Evolutionary conservation across 352 stramenopile genomes (phyloP).

Genomic region (Pythium scleroteichum): DNA sequence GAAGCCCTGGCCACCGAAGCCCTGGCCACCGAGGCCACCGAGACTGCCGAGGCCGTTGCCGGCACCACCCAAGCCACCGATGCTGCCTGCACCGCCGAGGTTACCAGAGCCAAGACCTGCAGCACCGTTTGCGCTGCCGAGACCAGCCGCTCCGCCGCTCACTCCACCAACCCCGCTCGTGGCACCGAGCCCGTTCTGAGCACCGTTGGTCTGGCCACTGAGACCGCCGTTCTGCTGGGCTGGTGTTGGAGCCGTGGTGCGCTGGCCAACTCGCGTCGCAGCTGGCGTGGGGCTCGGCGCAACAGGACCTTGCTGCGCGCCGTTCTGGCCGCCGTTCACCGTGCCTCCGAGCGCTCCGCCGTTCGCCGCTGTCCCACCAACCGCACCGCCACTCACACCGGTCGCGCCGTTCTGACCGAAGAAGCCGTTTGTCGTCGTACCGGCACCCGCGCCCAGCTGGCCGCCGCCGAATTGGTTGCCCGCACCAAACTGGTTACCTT

Average conservation of each 20-base stretch:
- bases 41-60: constrained; percentile 3
- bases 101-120: neutral
- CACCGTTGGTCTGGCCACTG: neutral
- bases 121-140: constrained; percentile 2
- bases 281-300: constrained; percentile 12
- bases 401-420: constrained; percentile 3
- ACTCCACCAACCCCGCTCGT: neutral
- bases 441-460: constrained; percentile 1
- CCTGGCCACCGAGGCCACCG: constrained; percentile 1
- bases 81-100: constrained; percentile 5
- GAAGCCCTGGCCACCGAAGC: too few species aligned
- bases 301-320: neutral
- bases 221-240: constrained; percentile 1
- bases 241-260: neutral
- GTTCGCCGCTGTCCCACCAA: neutral
- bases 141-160: neutral
- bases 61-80: neutral
- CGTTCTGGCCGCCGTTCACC: neutral
- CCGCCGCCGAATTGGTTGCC: neutral
- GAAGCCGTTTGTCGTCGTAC: constrained; percentile 11
- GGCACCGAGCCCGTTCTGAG: neutral
- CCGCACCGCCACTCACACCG: neutral
- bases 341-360: neutral
- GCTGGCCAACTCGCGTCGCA: constrained; percentile 3
- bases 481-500: neutral